Percentiles rank a stretch among this genome's conserved stretches.
phyloP scores from a whole-genome alignment of 371 early-diverging fungal genomes.

The Mucor irregularis region DNA sequence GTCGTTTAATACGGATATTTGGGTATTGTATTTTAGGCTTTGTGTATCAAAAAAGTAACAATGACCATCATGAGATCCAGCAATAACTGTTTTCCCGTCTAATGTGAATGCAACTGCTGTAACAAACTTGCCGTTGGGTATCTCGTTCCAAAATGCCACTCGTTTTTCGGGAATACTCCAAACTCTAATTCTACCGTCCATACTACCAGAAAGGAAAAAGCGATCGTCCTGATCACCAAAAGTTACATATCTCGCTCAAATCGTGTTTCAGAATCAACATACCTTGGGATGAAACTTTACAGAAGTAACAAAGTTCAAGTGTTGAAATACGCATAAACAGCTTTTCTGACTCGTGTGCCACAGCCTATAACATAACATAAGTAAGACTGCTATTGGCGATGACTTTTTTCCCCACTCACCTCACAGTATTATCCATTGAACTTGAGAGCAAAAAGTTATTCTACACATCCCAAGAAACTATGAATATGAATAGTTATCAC shows the following conservation, averaged over 20 bases:
- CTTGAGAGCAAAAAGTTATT: constrained; percentile 80
- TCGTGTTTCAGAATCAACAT: neutral
- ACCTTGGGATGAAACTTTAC: constrained; percentile 81
- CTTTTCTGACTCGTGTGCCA: constrained; percentile 77
- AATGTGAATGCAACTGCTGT: constrained; percentile 79
- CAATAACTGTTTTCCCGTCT: constrained; percentile 70
- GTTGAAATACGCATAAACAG: constrained; percentile 79
- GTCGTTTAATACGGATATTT: constrained; percentile 61
- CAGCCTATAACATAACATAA: constrained; percentile 43
- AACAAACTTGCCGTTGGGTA: constrained; percentile 65
- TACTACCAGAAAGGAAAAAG: constrained; percentile 73
- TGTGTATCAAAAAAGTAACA: constrained; percentile 80
- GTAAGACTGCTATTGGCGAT: too few relatives aligned
- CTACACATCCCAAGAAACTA: constrained; percentile 9
- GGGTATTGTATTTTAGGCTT: constrained; percentile 75
- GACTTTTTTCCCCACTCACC: constrained; percentile 25
- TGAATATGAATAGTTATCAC: neutral
- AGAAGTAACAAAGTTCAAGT: constrained; percentile 75
- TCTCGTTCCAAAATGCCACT: constrained; percentile 75
- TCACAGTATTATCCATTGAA: constrained; percentile 84
- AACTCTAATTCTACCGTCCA: constrained; percentile 77
- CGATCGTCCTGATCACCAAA: constrained; percentile 70
- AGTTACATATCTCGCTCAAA: neutral
- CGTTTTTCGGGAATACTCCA: constrained; percentile 83
- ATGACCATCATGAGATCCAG: constrained; percentile 78